These are phyloP conservation scores for Zea mays DNA, from an alignment of 176 grass and related monocot genomes.

Conservation along the genomic window Zm-B73-REFERENCE-NAM-5.0 NC_050096.1:289485001-289485500, in stretches of 20 bases:
- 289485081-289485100: background rate
- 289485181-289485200: too few species aligned
- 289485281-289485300: background rate
- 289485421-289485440: constrained; percentile 14
- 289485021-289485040: background rate
- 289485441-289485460: constrained; percentile 3
- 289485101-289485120: background rate
- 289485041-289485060: background rate
- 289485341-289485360: background rate
- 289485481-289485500: constrained; percentile 77
- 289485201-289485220: too few species aligned
- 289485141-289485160: background rate
- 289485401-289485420: background rate
- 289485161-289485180: background rate
- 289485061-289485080: background rate
- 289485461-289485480: constrained; percentile 76
- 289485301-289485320: background rate
- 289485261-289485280: too few species aligned
- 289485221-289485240: too few species aligned
- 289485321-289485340: background rate
- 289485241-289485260: too few species aligned
- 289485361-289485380: background rate
- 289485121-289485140: background rate
- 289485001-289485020: background rate
- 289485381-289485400: background rate